These are phyloP conservation scores for Diaporthe sp. DNA, from an alignment of 2,329 filamentous ascomycete genomes.

Conservation along the genomic window DNA sequence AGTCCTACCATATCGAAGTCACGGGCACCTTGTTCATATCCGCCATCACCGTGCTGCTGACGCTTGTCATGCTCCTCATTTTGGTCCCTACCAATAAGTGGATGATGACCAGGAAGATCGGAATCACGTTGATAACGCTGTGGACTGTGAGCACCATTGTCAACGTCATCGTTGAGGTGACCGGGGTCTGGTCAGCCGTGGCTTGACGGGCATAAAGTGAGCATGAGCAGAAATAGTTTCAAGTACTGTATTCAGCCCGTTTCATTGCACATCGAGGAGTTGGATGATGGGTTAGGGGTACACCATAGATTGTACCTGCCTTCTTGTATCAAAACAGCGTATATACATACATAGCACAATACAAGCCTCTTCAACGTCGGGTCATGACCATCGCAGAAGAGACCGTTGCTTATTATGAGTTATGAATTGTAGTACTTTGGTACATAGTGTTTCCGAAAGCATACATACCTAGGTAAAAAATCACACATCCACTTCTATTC, in stretches of 20 bases:
- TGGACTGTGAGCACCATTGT: constrained; percentile 85
- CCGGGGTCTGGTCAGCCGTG: constrained; percentile 62
- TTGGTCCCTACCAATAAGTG: constrained; percentile 88
- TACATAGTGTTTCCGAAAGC: not conserved
- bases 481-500: not conserved
- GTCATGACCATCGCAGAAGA: too few species aligned
- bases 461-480: not conserved
- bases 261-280: not conserved
- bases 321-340: not conserved
- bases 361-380: not conserved
- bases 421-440: not conserved
- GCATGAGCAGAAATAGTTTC: not conserved
- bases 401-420: too few species aligned
- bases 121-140: constrained; percentile 81
- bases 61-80: constrained; percentile 81
- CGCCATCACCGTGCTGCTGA: constrained; percentile 84
- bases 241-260: not conserved
- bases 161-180: constrained; percentile 86
- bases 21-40: constrained; percentile 88
- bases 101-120: constrained; percentile 86
- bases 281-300: not conserved
- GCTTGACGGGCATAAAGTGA: not conserved
- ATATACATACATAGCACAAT: not conserved
- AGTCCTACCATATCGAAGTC: constrained; percentile 86
- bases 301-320: constrained; percentile 11